Percentiles rank a stretch among this genome's conserved stretches.
Conservation (phyloP, 2,329 filamentous ascomycete genomes). For the Fusarium protoensiforme region DNA sequence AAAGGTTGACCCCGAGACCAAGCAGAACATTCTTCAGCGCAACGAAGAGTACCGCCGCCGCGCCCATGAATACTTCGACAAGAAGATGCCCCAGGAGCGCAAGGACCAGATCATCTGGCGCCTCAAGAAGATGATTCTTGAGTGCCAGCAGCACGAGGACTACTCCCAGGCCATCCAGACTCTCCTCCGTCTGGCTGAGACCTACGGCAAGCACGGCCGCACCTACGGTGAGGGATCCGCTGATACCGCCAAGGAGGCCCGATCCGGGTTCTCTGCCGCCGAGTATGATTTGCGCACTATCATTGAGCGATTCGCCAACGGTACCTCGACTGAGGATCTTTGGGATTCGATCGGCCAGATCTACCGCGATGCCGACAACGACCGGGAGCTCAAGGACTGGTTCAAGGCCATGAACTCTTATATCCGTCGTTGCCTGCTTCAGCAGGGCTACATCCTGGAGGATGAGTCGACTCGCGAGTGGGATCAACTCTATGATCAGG, state of each 20-base stretch:
- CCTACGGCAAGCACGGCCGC: slow-evolving; percentile 82
- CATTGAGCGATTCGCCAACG: slow-evolving; percentile 95
- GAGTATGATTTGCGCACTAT: slow-evolving; percentile 83
- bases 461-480: slow-evolving; percentile 83
- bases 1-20: slow-evolving; percentile 74
- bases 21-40: slow-evolving; percentile 58
- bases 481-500: slow-evolving; percentile 86
- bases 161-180: slow-evolving; percentile 94
- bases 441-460: slow-evolving; percentile 92
- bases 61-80: slow-evolving; percentile 79
- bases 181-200: slow-evolving; percentile 83
- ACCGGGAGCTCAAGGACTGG: slow-evolving; percentile 89
- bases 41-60: slow-evolving; percentile 58
- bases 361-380: slow-evolving; percentile 86
- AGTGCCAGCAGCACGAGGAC: slow-evolving; percentile 94
- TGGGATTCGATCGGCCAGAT: slow-evolving; percentile 87
- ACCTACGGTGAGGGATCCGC: slow-evolving; percentile 71
- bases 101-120: slow-evolving; percentile 93
- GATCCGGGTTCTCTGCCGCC: slow-evolving; percentile 74
- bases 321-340: slow-evolving; percentile 87
- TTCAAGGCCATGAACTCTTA: slow-evolving; percentile 83
- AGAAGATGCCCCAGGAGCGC: slow-evolving; percentile 92
- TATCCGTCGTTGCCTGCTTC: slow-evolving; percentile 83
- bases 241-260: slow-evolving; percentile 78
- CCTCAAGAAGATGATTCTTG: slow-evolving; percentile 96